Evolutionary conservation across 179 eudicot genomes (phyloP).

Genomic region (Beta corolliflora): DNA sequence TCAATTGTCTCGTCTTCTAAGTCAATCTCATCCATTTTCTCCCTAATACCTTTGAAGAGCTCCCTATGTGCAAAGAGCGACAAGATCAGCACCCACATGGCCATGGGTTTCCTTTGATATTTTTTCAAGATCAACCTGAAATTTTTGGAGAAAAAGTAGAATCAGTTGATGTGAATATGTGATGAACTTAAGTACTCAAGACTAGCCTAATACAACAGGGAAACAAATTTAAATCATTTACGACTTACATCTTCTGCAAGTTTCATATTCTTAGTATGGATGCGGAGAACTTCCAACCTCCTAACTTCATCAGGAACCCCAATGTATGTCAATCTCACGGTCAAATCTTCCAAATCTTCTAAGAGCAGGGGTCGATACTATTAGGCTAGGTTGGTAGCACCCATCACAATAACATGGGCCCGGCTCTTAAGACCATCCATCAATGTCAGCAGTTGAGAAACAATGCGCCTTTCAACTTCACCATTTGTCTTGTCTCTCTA

Average conservation of each 20-base stretch:
- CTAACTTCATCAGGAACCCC: slow-evolving; percentile 81
- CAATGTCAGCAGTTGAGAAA: slow-evolving; percentile 62
- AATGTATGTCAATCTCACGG: too few species aligned
- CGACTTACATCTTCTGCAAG: slow-evolving; percentile 58
- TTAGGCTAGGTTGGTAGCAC: rapidly evolving
- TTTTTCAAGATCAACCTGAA: slow-evolving; percentile 71
- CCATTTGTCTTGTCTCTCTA: slow-evolving; percentile 72
- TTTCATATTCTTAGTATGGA: slow-evolving; percentile 69
- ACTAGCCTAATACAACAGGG: background rate
- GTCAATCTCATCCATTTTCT: slow-evolving; percentile 80
- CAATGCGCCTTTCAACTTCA: slow-evolving; percentile 67
- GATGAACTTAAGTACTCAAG: background rate
- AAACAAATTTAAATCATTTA: background rate
- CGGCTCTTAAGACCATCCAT: slow-evolving; percentile 43
- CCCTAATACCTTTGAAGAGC: slow-evolving; percentile 89
- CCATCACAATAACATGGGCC: too few species aligned
- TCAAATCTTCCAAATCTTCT: too few species aligned
- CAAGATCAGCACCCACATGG: slow-evolving; percentile 75
- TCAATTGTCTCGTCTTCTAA: too few species aligned
- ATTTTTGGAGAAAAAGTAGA: background rate
- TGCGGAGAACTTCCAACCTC: slow-evolving; percentile 60
- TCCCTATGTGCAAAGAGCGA: slow-evolving; percentile 80
- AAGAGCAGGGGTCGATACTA: too few species aligned
- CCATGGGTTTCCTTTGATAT: slow-evolving; percentile 70
- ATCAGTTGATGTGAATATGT: background rate